Conservation (phyloP, 192 early-diverging fungal genomes). For the Umbelopsis vinacea region DNA sequence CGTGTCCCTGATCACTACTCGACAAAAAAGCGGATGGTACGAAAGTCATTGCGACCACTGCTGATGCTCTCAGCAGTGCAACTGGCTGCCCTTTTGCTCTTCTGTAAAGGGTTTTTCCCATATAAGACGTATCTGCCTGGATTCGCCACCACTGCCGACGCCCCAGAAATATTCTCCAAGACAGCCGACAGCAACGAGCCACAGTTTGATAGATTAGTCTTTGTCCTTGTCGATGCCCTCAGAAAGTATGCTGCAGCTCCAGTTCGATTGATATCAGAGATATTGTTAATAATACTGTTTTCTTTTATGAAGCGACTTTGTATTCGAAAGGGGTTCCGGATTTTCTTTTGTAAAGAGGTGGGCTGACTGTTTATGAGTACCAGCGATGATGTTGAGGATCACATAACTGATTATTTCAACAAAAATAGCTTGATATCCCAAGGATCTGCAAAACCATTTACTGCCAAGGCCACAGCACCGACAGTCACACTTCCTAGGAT, state of each 20-base stretch:
- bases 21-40: neutral
- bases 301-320: conserved; percentile 61
- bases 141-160: conserved; percentile 53
- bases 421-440: conserved; percentile 51
- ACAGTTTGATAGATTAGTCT: conserved; percentile 60
- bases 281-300: neutral
- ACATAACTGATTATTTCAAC: conserved; percentile 2
- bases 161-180: conserved; percentile 25
- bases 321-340: conserved; percentile 65
- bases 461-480: conserved; percentile 63
- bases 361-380: conserved; percentile 2
- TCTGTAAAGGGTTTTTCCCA: conserved; percentile 78
- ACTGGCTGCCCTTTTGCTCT: conserved; percentile 64
- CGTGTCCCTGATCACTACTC: neutral
- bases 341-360: conserved; percentile 67
- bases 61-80: conserved; percentile 48
- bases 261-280: neutral
- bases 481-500: conserved; percentile 84
- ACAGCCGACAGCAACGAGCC: conserved; percentile 27
- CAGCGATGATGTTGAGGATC: neutral
- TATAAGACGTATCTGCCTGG: conserved; percentile 73
- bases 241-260: conserved; percentile 50
- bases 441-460: conserved; percentile 54
- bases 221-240: conserved; percentile 77
- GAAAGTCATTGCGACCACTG: conserved; percentile 14